A percentile compares a stretch with the other conserved stretches of the same genome.
These are phyloP conservation scores for Fomitopsis serialis DNA, from an alignment of 768 basidiomycete genomes.

Conservation along the genomic window DNA sequence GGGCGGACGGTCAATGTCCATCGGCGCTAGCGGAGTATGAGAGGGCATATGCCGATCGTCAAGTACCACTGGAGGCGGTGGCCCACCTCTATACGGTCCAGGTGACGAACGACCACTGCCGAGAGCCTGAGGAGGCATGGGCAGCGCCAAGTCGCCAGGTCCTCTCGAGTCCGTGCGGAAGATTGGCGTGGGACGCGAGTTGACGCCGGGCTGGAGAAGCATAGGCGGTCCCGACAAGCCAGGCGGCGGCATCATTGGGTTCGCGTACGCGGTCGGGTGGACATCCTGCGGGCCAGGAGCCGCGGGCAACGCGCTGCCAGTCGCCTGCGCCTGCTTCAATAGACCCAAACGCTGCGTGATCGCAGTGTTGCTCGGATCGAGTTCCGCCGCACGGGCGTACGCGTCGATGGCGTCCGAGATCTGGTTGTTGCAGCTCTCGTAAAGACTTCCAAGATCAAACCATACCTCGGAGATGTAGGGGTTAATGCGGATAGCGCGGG, in stretches of 20 bases:
- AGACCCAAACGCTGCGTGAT: constrained; percentile 80
- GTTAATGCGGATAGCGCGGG: constrained; percentile 96
- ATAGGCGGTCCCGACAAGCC: constrained; percentile 65
- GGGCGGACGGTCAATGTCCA: constrained; percentile 41
- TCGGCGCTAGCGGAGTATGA: constrained; percentile 73
- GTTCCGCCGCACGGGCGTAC: constrained; percentile 90
- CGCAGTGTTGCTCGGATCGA: constrained; percentile 80
- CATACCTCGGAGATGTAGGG: constrained; percentile 94
- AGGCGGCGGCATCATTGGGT: constrained; percentile 63
- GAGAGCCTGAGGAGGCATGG: constrained; percentile 48
- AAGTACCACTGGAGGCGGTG: constrained; percentile 75
- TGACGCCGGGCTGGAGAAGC: constrained; percentile 46
- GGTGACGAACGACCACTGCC: constrained; percentile 40
- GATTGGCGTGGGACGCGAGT: constrained; percentile 38
- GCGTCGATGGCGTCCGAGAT: constrained; percentile 98
- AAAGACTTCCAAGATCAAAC: constrained; percentile 96
- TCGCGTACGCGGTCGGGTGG: constrained; percentile 91
- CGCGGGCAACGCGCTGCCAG: constrained; percentile 72
- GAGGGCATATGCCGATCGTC: constrained; percentile 62
- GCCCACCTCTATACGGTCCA: constrained; percentile 76
- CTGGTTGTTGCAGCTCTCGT: constrained; percentile 99
- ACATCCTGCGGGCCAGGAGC: constrained; percentile 94
- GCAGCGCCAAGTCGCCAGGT: constrained; percentile 38
- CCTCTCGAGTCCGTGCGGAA: constrained; percentile 70
- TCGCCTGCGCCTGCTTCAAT: constrained; percentile 71